Conservation (phyloP, 257 asterid species). For the Buddleja alternifolia region DNA sequence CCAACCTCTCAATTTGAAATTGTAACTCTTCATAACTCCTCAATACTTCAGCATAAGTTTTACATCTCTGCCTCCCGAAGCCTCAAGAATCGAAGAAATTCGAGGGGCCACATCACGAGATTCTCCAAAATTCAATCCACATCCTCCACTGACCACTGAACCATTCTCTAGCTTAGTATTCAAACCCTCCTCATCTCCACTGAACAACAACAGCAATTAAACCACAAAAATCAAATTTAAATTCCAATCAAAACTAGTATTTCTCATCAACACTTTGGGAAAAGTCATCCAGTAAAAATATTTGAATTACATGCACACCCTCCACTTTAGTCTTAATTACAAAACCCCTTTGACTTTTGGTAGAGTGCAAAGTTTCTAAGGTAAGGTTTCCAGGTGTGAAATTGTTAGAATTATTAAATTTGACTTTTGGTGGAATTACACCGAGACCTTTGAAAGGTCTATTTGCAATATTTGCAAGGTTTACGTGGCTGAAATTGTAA, state of each 20-base stretch:
- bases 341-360: too few species aligned
- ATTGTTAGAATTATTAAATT: too few species aligned
- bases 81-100: constrained; percentile 34
- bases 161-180: constrained; percentile 31
- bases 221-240: constrained; percentile 8
- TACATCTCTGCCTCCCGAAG: constrained; percentile 45
- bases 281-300: background rate
- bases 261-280: background rate
- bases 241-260: constrained; percentile 1
- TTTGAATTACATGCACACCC: too few species aligned
- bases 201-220: constrained; percentile 17
- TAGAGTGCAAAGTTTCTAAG: too few species aligned
- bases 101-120: constrained; percentile 24
- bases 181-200: constrained; percentile 38
- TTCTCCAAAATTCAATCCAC: constrained; percentile 26
- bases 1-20: constrained; percentile 38
- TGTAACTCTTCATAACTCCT: constrained; percentile 49
- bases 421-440: too few species aligned
- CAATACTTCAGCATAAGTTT: constrained; percentile 45
- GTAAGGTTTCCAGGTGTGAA: too few species aligned
- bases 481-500: too few species aligned
- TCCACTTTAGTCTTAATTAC: too few species aligned
- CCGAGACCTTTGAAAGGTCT: too few species aligned
- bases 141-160: constrained; percentile 28
- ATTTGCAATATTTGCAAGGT: too few species aligned